phyloP scores from a whole-genome alignment of 305 asterid genomes.

The Ruellia speciosa region DNA sequence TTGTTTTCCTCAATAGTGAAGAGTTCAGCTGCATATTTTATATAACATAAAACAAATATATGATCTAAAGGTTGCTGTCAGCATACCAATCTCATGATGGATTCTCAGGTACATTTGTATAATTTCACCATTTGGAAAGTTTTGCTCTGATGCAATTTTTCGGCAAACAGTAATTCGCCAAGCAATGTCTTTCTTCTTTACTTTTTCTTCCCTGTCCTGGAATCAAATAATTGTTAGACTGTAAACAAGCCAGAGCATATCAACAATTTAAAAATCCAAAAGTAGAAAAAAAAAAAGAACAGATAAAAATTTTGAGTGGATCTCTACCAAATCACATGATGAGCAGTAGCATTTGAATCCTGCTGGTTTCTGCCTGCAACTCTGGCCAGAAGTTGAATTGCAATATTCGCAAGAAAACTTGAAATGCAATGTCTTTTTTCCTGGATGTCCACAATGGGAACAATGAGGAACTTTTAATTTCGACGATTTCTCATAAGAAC shows the following conservation, averaged over 20 bases:
- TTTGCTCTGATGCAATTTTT: conserved; percentile 55
- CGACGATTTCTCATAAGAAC: conserved; percentile 32
- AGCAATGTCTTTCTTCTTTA: conserved; percentile 42
- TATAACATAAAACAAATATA: background rate
- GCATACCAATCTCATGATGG: conserved; percentile 47
- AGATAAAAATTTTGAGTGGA: conserved; percentile 10
- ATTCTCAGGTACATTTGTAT: conserved; percentile 52
- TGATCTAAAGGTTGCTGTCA: conserved; percentile 8
- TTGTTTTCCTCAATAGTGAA: no score
- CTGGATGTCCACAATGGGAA: conserved; percentile 86
- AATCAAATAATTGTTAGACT: conserved; percentile 25
- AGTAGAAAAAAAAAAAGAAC: conserved; percentile 4
- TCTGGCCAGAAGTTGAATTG: conserved; percentile 39
- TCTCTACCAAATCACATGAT: conserved; percentile 57
- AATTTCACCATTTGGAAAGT: conserved; percentile 65
- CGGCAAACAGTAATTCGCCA: conserved; percentile 67
- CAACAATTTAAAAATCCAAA: conserved; percentile 10
- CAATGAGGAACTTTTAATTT: conserved; percentile 60
- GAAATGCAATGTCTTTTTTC: conserved; percentile 72
- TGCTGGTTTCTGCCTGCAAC: conserved; percentile 50
- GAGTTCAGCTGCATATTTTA: background rate
- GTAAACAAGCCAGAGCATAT: conserved; percentile 5
- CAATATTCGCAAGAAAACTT: conserved; percentile 60
- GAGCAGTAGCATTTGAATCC: conserved; percentile 73
- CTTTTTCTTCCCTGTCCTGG: conserved; percentile 66